Evolutionary conservation across 345 rosid genomes (phyloP).

Genomic region (Isatis tinctoria): DNA sequence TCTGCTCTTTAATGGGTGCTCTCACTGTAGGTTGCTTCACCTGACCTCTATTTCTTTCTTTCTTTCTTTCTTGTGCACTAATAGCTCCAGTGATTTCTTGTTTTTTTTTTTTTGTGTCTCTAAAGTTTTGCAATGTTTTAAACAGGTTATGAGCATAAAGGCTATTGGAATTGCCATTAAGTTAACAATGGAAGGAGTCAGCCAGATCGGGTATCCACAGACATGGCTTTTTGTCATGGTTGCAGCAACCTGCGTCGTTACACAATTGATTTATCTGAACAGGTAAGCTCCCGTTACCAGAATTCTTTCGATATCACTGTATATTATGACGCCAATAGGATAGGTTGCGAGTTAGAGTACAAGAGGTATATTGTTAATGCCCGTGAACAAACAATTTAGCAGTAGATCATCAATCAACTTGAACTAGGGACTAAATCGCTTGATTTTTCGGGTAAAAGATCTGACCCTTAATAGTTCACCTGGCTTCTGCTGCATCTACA

Average conservation of each 20-base stretch:
- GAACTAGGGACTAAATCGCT: background rate
- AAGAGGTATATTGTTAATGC: background rate
- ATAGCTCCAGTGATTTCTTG: background rate
- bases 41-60: background rate
- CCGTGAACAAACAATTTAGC: background rate
- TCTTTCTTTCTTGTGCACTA: background rate
- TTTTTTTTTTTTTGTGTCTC: background rate
- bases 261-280: conserved; percentile 88
- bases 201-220: conserved; percentile 71
- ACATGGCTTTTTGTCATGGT: conserved; percentile 82
- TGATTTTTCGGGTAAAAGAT: background rate
- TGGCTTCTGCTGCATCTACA: background rate
- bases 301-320: background rate
- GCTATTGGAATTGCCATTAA: conserved; percentile 91
- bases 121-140: conserved; percentile 2
- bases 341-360: background rate
- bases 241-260: conserved; percentile 69
- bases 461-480: background rate
- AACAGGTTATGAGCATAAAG: conserved; percentile 96
- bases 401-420: background rate
- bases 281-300: conserved; percentile 40
- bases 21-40: conserved; percentile 65
- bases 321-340: background rate
- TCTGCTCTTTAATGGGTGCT: conserved; percentile 93
- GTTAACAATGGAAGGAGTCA: conserved; percentile 87